Conservation (phyloP, 495 filamentous ascomycete species). For the Sordaria brevicollis region DNA sequence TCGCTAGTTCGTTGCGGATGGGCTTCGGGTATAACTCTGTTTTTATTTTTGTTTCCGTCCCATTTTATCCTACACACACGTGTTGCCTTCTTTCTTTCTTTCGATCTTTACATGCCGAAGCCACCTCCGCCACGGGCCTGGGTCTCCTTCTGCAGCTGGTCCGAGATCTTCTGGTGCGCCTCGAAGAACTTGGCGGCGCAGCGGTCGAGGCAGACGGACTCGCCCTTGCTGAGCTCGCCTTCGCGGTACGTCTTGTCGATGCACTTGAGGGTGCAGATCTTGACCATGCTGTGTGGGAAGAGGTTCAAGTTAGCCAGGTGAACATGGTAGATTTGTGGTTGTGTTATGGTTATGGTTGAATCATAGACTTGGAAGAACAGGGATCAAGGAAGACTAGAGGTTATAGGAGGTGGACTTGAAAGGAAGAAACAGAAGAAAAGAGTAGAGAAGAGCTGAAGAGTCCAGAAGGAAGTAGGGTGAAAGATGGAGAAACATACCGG, state of each 20-base stretch:
- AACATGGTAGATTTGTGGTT: background rate
- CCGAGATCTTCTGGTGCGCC: constrained; percentile 82
- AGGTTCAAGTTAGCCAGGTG: background rate
- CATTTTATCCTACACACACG: no score
- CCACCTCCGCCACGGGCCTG: constrained; percentile 30
- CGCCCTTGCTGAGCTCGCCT: constrained; percentile 93
- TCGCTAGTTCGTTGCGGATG: background rate
- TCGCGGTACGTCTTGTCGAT: constrained; percentile 86
- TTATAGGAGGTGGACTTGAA: background rate
- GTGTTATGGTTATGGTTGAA: background rate
- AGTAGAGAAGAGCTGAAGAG: background rate
- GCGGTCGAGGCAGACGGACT: constrained; percentile 93
- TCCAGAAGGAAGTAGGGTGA: background rate
- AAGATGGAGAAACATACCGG: constrained; percentile 44
- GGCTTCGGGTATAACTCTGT: background rate
- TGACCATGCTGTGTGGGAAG: constrained; percentile 51
- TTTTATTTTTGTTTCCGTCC: background rate
- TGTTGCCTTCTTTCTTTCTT: background rate
- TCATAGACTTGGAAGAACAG: background rate
- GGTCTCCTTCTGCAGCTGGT: constrained; percentile 42
- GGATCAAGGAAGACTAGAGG: background rate
- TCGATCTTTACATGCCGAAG: constrained; percentile 8
- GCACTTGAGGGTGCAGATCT: constrained; percentile 88
- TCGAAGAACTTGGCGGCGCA: constrained; percentile 98
- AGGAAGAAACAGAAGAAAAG: background rate